Conservation (phyloP, 2,329 filamentous ascomycete genomes). For the Colletotrichum filicis region DNA sequence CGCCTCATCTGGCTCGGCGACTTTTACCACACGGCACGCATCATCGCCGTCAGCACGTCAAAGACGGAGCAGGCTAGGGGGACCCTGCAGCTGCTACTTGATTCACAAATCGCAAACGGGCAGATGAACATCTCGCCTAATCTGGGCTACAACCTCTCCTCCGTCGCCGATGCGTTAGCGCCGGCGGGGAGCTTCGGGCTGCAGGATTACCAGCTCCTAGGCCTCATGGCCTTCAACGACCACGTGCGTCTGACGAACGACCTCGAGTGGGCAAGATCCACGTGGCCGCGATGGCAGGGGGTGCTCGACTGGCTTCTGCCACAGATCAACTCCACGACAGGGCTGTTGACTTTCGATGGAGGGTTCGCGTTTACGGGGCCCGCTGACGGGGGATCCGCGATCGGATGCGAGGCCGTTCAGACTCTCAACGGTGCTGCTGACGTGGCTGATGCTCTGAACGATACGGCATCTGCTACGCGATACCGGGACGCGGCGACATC, state of each 20-base stretch:
- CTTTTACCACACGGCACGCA: conserved; percentile 52
- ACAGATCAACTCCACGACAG: conserved; percentile 31
- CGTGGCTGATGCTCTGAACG: conserved; percentile 25
- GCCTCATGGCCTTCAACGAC: conserved; percentile 31
- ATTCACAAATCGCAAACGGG: conserved; percentile 30
- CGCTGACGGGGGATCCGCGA: conserved; percentile 28
- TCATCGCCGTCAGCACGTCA: conserved; percentile 48
- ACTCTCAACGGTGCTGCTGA: conserved; percentile 27
- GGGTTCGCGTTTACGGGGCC: conserved; percentile 34
- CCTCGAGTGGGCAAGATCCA: conserved; percentile 26
- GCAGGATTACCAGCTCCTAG: conserved; percentile 39
- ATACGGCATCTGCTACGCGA: conserved; percentile 40
- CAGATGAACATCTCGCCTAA: conserved; percentile 27
- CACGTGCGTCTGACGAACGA: conserved; percentile 37
- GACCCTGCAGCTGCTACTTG: conserved; percentile 45
- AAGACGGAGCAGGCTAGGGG: conserved; percentile 48
- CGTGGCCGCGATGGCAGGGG: conserved; percentile 34
- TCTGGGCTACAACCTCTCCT: conserved; percentile 32
- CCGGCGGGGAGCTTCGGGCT: conserved; percentile 5
- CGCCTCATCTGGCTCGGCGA: conserved; percentile 71
- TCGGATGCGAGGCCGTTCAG: conserved; percentile 34
- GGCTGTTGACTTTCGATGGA: conserved; percentile 26
- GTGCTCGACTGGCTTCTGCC: conserved; percentile 27
- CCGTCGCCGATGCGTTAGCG: neutral
- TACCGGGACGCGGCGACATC: conserved; percentile 35